Evolutionary conservation across 345 rosid genomes (phyloP).

Genomic region (Hypericum androsaemum): DNA sequence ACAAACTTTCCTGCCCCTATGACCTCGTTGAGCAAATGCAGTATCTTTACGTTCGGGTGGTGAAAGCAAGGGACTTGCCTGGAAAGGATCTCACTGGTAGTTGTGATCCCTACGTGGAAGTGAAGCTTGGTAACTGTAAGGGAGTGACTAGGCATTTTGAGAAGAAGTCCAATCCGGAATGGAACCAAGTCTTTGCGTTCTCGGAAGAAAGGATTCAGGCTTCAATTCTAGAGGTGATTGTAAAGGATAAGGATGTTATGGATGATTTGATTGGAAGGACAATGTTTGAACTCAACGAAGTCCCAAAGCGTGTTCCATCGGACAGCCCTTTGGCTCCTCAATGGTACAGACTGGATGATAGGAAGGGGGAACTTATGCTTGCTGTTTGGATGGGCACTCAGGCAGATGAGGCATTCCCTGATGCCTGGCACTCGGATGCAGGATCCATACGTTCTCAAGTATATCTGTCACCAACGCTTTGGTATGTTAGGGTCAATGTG

Average conservation of each 20-base stretch:
- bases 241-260: constrained; percentile 2
- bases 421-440: constrained; percentile 4
- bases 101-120: constrained; percentile 2
- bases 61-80: neutral
- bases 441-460: neutral
- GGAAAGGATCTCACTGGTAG: neutral
- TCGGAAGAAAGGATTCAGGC: constrained; percentile 1
- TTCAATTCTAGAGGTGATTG: constrained; percentile 1
- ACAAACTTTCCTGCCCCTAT: neutral
- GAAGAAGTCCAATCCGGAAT: constrained; percentile 3
- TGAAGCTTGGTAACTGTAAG: constrained; percentile 1
- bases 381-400: constrained; percentile 6
- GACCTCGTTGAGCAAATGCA: constrained; percentile 5
- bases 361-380: constrained; percentile 3
- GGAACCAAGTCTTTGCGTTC: constrained; percentile 4
- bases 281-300: constrained; percentile 1
- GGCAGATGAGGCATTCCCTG: constrained; percentile 4
- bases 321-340: constrained; percentile 3
- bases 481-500: constrained; percentile 4
- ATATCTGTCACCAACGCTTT: constrained; percentile 3
- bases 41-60: constrained; percentile 3
- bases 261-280: neutral
- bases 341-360: constrained; percentile 1
- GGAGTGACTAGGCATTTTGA: constrained; percentile 1
- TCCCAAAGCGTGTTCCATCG: constrained; percentile 3